Conservation (phyloP, 257 asterid species). For the Petrea volubilis region DNA sequence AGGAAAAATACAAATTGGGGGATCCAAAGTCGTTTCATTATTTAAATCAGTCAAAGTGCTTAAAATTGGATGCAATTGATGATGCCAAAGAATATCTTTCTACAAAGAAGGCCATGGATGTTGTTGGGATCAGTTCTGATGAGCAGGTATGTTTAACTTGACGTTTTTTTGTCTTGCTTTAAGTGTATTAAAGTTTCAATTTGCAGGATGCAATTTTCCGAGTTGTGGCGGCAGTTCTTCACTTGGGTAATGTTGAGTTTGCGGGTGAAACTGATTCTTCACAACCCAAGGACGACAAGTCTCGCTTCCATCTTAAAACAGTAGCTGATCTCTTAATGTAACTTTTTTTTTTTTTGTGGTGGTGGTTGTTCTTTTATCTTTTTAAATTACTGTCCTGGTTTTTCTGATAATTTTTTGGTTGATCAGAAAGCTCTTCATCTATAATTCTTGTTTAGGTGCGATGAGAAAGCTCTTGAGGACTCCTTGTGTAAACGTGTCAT, state of each 20-base stretch:
- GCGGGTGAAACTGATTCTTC: conserved; percentile 57
- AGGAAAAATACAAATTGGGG: conserved; percentile 60
- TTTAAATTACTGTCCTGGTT: neutral
- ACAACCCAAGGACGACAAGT: conserved; percentile 64
- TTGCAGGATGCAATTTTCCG: conserved; percentile 76
- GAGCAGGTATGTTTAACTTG: conserved; percentile 53
- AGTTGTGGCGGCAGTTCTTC: conserved; percentile 75
- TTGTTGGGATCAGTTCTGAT: conserved; percentile 64
- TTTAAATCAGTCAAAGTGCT: conserved; percentile 66
- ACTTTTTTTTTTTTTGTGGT: conserved; percentile 8
- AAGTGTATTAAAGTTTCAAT: conserved; percentile 16
- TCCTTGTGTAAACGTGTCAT: conserved; percentile 72
- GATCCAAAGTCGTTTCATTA: conserved; percentile 64
- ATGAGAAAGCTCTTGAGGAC: conserved; percentile 63
- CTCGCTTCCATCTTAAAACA: conserved; percentile 56
- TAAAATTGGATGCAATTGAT: conserved; percentile 56
- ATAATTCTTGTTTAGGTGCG: conserved; percentile 50
- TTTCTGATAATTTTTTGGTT: conserved; percentile 13
- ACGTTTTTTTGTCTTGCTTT: conserved; percentile 5
- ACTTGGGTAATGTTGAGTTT: conserved; percentile 73
- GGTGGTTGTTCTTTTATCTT: too few species aligned
- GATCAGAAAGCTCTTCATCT: conserved; percentile 15
- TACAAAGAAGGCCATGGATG: conserved; percentile 71
- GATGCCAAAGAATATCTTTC: conserved; percentile 63
- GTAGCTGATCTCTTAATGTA: conserved; percentile 72